These are phyloP conservation scores for Leishmania lainsoni DNA, from an alignment of 208 protist species.

Conservation along the genomic window DNA sequence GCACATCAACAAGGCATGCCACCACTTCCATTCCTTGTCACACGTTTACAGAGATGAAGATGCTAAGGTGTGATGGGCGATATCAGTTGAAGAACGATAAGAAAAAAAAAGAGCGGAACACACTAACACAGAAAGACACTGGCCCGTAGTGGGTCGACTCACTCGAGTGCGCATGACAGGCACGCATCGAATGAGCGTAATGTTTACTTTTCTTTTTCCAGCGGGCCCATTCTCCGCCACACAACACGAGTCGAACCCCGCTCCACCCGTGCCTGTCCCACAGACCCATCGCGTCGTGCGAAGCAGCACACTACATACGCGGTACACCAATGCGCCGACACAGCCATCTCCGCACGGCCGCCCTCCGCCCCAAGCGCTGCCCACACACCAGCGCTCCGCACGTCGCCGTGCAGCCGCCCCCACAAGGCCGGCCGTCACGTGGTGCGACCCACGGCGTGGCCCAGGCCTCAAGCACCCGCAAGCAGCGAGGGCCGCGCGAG, in stretches of 20 bases:
- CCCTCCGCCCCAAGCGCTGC: background rate
- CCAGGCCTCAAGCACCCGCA: background rate
- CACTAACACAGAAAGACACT: no score
- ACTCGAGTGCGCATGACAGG: background rate
- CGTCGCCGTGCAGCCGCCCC: no score
- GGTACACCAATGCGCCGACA: background rate
- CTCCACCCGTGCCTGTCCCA: no score
- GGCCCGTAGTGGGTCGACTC: no score
- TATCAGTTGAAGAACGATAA: no score
- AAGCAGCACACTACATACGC: no score
- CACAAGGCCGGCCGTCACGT: background rate
- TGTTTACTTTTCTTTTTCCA: background rate
- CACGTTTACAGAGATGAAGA: no score
- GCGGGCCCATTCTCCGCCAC: background rate
- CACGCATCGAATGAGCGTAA: background rate
- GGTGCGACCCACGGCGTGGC: background rate
- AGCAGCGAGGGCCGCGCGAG: background rate
- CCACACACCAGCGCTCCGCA: background rate
- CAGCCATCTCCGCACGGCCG: background rate
- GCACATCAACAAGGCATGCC: no score
- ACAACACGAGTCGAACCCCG: background rate
- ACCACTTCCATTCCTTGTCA: no score
- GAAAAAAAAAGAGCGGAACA: no score
- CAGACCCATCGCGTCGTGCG: no score
- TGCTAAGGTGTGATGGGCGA: no score